These are phyloP conservation scores for Corymbia calophylla DNA, from an alignment of 441 rosid species.

Conservation along the genomic window DNA sequence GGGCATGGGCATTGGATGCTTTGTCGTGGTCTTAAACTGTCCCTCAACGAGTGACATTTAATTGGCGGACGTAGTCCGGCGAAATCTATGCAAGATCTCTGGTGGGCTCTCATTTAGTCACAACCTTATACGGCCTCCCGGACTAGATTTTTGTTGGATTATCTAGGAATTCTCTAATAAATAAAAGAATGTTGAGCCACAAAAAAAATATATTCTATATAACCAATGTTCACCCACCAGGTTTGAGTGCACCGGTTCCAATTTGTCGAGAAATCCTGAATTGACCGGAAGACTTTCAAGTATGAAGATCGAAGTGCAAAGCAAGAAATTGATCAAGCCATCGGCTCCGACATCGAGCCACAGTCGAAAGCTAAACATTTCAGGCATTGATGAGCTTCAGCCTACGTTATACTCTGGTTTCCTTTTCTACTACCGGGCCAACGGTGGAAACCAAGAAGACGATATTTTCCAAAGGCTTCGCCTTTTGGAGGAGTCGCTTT, in stretches of 20 bases:
- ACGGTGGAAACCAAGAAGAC: background rate
- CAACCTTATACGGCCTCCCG: no score
- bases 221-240: background rate
- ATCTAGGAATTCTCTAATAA: no score
- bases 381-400: slow-evolving; percentile 12
- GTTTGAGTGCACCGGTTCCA: background rate
- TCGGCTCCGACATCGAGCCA: slow-evolving; percentile 4
- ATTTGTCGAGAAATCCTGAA: background rate
- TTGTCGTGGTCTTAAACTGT: no score
- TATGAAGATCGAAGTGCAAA: background rate
- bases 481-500: slow-evolving; percentile 10
- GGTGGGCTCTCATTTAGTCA: no score
- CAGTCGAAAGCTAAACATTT: background rate
- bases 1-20: no score
- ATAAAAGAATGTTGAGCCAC: no score
- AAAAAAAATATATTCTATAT: background rate
- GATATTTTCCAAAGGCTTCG: background rate
- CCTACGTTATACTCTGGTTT: background rate
- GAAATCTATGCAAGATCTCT: no score
- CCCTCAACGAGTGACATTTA: no score
- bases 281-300: background rate
- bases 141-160: no score
- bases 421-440: background rate
- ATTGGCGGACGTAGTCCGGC: no score
- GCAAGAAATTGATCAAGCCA: slow-evolving; percentile 6